Percentiles rank a stretch among this genome's conserved stretches.
These are phyloP conservation scores for Batrachochytrium dendrobatidis DNA, from an alignment of 371 early-diverging fungal genomes.

Conservation along the genomic window DNA sequence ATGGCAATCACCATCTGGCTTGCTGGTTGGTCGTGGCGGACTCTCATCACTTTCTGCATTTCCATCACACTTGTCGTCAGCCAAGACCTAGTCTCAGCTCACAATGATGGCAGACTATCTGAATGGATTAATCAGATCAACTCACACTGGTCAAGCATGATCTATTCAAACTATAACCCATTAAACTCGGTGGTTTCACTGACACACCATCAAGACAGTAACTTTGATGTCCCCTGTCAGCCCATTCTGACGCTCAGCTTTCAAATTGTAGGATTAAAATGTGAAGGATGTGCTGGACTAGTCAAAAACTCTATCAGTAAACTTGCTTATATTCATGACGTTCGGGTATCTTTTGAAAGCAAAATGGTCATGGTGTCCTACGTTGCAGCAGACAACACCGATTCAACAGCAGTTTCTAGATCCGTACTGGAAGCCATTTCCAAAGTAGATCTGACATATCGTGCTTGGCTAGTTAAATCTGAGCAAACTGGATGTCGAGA, in stretches of 20 bases:
- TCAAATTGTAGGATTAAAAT: not conserved
- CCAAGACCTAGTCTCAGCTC: not conserved
- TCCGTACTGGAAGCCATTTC: too few species aligned
- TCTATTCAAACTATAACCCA: not conserved
- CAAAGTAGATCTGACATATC: too few species aligned
- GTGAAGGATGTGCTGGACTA: not conserved
- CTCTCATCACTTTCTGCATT: not conserved
- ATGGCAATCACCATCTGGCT: not conserved
- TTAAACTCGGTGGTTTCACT: not conserved
- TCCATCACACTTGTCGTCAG: not conserved
- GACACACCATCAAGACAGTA: not conserved
- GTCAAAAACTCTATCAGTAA: not conserved
- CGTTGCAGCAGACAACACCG: not conserved
- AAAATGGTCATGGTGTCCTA: not conserved
- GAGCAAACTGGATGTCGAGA: too few species aligned
- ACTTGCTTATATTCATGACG: not conserved
- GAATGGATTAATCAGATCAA: not conserved
- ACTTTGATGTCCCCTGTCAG: not conserved
- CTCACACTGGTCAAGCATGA: not conserved
- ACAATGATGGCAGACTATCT: slow-evolving; percentile 1
- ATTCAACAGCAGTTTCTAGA: too few species aligned
- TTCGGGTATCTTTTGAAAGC: not conserved
- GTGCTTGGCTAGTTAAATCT: too few species aligned
- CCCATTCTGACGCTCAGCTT: not conserved
- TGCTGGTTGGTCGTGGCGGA: not conserved